Percentiles rank a stretch among this genome's conserved stretches.
Conservation (phyloP, 2,329 filamentous ascomycete species). For the Xylaria sp. region DNA sequence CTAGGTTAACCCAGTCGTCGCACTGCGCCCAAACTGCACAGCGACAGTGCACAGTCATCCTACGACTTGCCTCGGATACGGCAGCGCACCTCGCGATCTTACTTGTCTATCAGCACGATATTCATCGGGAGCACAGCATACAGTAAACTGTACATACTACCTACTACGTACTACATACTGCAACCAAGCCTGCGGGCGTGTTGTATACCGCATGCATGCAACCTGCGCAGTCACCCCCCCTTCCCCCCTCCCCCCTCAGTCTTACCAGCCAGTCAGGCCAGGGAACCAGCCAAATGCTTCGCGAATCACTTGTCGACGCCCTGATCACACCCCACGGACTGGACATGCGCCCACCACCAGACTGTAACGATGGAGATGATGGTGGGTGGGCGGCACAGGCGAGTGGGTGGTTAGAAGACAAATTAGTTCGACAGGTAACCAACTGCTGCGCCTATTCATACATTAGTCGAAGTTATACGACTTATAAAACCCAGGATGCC, state of each 20-base stretch:
- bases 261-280: constrained; percentile 12
- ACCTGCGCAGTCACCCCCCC: constrained; percentile 14
- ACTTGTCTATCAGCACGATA: constrained; percentile 18
- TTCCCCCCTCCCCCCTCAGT: not conserved
- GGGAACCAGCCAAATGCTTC: constrained; percentile 26
- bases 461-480: not conserved
- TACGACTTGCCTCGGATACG: constrained; percentile 13
- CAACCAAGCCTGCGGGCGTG: constrained; percentile 27
- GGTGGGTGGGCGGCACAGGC: constrained; percentile 25
- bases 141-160: too few relatives aligned
- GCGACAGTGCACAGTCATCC: constrained; percentile 10
- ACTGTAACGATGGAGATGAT: constrained; percentile 21
- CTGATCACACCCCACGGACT: constrained; percentile 32
- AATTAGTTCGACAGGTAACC: not conserved
- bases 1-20: not conserved
- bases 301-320: constrained; percentile 32
- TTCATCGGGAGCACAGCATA: constrained; percentile 22
- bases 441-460: not conserved
- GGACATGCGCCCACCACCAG: constrained; percentile 32
- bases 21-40: not conserved
- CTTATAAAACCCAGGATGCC: constrained; percentile 7
- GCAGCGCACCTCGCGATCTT: constrained; percentile 16
- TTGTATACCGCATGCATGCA: constrained; percentile 29
- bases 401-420: constrained; percentile 22
- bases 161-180: too few relatives aligned